phyloP scores from a whole-genome alignment of 495 filamentous ascomycete genomes.

The Jackrogersella minutella region DNA sequence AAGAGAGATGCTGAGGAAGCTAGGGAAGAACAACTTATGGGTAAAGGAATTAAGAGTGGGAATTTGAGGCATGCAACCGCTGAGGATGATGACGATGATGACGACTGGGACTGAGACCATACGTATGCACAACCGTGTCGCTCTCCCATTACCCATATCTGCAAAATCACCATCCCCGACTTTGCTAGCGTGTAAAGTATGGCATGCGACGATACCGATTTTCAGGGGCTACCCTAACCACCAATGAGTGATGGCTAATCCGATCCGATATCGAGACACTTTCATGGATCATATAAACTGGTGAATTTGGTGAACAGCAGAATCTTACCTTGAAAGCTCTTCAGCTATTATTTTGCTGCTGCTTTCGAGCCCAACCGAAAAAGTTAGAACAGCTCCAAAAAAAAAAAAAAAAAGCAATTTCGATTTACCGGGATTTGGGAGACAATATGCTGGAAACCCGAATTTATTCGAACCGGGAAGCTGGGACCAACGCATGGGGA shows the following conservation, averaged over 20 bases:
- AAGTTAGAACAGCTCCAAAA: neutral
- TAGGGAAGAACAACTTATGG: conserved; percentile 54
- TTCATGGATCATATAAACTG: conserved; percentile 1
- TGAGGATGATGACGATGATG: conserved; percentile 71
- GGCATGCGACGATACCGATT: conserved; percentile 3
- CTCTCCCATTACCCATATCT: neutral
- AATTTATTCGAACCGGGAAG: conserved; percentile 8
- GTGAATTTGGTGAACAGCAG: neutral
- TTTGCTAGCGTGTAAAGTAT: conserved; percentile 3
- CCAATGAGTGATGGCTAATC: neutral
- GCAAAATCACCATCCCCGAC: neutral
- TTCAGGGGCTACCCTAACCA: neutral
- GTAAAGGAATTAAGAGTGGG: conserved; percentile 56
- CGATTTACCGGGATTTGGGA: neutral
- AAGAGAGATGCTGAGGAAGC: conserved; percentile 66
- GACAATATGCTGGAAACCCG: neutral
- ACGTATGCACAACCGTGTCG: neutral
- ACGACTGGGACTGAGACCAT: conserved; percentile 76
- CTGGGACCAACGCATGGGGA: conserved; percentile 3
- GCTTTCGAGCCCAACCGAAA: neutral
- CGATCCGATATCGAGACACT: conserved; percentile 7
- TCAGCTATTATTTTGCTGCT: neutral
- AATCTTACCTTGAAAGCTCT: neutral
- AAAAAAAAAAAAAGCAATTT: neutral
- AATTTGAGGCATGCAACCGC: conserved; percentile 50